Conservation (phyloP, 2,329 filamentous ascomycete genomes). For the Claviceps sp. region DNA sequence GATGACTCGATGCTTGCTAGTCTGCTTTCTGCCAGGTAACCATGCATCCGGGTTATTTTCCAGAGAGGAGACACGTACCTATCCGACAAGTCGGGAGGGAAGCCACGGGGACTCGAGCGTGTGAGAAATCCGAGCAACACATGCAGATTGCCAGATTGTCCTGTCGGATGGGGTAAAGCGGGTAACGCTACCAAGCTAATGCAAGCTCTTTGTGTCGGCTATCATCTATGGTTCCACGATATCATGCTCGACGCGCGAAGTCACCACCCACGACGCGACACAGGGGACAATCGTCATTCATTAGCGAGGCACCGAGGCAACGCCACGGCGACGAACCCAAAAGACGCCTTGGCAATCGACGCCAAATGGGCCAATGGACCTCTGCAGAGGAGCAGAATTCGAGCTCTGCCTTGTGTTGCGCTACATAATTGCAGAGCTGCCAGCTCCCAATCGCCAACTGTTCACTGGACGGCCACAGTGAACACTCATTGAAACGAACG, state of each 20-base stretch:
- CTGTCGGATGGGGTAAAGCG: not conserved
- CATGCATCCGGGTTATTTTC: not conserved
- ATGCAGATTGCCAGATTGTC: not conserved
- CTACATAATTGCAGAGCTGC: too few species aligned
- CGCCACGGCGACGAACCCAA: not conserved
- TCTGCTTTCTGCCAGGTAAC: too few species aligned
- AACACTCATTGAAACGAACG: too few species aligned
- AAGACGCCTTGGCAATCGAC: too few species aligned
- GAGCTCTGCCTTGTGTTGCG: too few species aligned
- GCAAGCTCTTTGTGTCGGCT: not conserved
- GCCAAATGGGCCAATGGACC: too few species aligned
- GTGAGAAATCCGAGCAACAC: not conserved
- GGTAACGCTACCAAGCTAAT: not conserved
- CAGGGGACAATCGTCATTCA: not conserved
- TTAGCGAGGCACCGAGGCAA: slow-evolving; percentile 1
- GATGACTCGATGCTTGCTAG: too few species aligned
- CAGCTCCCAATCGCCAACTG: too few species aligned
- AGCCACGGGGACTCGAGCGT: not conserved
- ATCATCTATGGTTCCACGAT: slow-evolving; percentile 3
- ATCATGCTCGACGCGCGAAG: slow-evolving; percentile 2
- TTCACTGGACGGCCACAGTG: too few species aligned
- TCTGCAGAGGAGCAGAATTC: too few species aligned
- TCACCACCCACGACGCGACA: not conserved
- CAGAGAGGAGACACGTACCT: not conserved
- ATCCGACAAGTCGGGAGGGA: not conserved